Conservation (phyloP, 1,139 yeast species). For the Zygoascus sp. region DNA sequence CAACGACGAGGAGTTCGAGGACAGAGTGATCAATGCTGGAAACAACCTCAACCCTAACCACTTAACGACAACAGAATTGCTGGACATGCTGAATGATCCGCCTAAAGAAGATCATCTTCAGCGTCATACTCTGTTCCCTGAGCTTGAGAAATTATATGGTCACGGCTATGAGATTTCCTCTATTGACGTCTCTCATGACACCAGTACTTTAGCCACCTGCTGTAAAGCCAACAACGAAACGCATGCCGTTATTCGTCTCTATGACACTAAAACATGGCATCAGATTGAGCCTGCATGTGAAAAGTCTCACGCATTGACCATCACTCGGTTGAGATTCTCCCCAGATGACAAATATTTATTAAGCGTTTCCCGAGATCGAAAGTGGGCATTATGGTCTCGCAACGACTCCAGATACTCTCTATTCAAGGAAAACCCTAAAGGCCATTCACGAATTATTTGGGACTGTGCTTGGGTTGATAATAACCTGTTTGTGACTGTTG, state of each 20-base stretch:
- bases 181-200: conserved; percentile 65
- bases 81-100: conserved; percentile 49
- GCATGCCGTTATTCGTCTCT: conserved; percentile 82
- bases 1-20: conserved; percentile 19
- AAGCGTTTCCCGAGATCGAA: conserved; percentile 89
- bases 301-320: conserved; percentile 74
- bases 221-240: conserved; percentile 79
- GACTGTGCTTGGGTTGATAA: conserved; percentile 71
- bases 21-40: conserved; percentile 13
- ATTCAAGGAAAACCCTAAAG: conserved; percentile 51
- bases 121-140: conserved; percentile 91
- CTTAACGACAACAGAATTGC: conserved; percentile 16
- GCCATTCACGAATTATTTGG: conserved; percentile 92
- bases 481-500: conserved; percentile 63
- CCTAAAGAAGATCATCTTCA: conserved; percentile 89
- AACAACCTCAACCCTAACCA: conserved; percentile 13
- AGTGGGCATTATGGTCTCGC: conserved; percentile 71
- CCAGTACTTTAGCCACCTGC: conserved; percentile 75
- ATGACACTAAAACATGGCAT: conserved; percentile 60
- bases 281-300: conserved; percentile 45
- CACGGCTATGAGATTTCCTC: conserved; percentile 94
- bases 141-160: conserved; percentile 87
- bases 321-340: conserved; percentile 77
- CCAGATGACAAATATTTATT: conserved; percentile 62
- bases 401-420: conserved; percentile 33